phyloP scores from a whole-genome alignment of 1,284 basidiomycete species.

The Polyporus tsugae region DNA sequence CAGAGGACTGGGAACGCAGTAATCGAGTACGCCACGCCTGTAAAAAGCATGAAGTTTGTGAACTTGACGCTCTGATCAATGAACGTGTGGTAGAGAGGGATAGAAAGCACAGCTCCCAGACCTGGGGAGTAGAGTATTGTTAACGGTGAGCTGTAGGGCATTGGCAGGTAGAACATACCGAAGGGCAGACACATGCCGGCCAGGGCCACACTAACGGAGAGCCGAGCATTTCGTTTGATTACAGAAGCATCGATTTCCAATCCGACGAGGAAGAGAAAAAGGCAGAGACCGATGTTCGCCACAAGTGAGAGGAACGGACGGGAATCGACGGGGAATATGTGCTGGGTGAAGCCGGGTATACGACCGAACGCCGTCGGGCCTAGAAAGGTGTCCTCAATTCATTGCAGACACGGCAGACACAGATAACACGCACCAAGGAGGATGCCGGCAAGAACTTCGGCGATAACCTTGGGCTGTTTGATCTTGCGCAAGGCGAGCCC shows the following conservation, averaged over 20 bases:
- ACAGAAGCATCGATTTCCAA: slow-evolving; percentile 87
- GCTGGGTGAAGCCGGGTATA: slow-evolving; percentile 82
- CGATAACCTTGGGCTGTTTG: slow-evolving; percentile 88
- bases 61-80: slow-evolving; percentile 71
- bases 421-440: slow-evolving; percentile 63
- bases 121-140: slow-evolving; percentile 56
- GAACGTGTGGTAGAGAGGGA: slow-evolving; percentile 84
- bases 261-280: slow-evolving; percentile 94
- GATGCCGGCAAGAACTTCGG: slow-evolving; percentile 90
- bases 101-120: slow-evolving; percentile 84
- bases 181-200: slow-evolving; percentile 60
- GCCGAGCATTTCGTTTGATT: slow-evolving; percentile 79
- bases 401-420: not conserved
- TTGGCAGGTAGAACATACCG: slow-evolving; percentile 26
- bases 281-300: slow-evolving; percentile 92
- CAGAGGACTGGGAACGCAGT: slow-evolving; percentile 96
- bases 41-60: slow-evolving; percentile 94
- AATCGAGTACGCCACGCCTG: slow-evolving; percentile 91
- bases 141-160: not conserved
- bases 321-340: slow-evolving; percentile 83
- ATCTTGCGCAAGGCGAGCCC: slow-evolving; percentile 76
- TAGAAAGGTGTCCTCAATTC: slow-evolving; percentile 12
- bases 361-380: slow-evolving; percentile 83
- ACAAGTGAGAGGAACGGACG: slow-evolving; percentile 85
- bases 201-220: slow-evolving; percentile 58